Evolutionary conservation across 345 rosid genomes (phyloP).

Genomic region (Firmiana major): DNA sequence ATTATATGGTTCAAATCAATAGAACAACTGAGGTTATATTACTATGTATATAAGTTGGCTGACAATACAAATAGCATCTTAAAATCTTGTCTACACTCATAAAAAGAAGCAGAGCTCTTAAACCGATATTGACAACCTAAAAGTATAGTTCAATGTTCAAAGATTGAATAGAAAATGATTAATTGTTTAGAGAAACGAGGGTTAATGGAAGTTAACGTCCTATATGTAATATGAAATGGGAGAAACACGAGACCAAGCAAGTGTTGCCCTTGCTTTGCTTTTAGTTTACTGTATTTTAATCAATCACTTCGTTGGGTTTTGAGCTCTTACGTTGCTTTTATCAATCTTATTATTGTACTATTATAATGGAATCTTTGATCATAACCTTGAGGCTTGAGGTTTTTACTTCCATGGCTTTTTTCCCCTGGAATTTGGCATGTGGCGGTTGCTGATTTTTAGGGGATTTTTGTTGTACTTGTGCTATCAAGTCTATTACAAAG

Average conservation of each 20-base stretch:
- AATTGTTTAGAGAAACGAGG: slow-evolving; percentile 15
- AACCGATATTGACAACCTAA: slow-evolving; percentile 22
- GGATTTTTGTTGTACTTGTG: neutral
- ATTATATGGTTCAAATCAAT: neutral
- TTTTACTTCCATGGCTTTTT: neutral
- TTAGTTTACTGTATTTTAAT: slow-evolving; percentile 14
- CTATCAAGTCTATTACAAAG: neutral
- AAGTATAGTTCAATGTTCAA: slow-evolving; percentile 9
- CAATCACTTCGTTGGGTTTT: slow-evolving; percentile 32
- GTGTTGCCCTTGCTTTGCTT: slow-evolving; percentile 31
- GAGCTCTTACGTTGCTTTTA: slow-evolving; percentile 24
- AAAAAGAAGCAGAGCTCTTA: slow-evolving; percentile 11
- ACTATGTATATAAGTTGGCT: neutral
- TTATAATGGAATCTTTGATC: slow-evolving; percentile 27
- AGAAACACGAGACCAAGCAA: slow-evolving; percentile 52
- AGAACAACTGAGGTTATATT: neutral
- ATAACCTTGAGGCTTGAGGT: slow-evolving; percentile 5
- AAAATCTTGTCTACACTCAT: slow-evolving; percentile 7
- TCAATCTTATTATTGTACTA: neutral
- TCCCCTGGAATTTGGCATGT: neutral
- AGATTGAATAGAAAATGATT: slow-evolving; percentile 18
- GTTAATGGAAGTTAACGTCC: slow-evolving; percentile 26
- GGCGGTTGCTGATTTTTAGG: neutral
- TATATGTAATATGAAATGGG: slow-evolving; percentile 25
- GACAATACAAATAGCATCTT: slow-evolving; percentile 9